Percentiles rank a stretch among this genome's conserved stretches.
Evolutionary conservation across 768 basidiomycete genomes (phyloP).

Genomic region (Baorangia bicolor): DNA sequence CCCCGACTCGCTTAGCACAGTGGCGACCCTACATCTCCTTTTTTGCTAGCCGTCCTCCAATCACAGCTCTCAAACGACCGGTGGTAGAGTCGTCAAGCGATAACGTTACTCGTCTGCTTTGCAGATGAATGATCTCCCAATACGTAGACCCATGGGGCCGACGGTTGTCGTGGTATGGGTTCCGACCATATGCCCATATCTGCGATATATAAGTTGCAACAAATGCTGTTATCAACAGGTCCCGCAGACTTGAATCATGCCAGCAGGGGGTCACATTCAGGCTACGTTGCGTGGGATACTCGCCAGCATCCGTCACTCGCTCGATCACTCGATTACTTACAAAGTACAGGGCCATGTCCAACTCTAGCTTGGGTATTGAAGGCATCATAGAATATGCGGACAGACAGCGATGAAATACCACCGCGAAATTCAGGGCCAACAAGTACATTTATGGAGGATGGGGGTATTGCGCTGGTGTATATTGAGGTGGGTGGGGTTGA

Average conservation of each 20-base stretch:
- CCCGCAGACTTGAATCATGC: background rate
- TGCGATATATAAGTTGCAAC: background rate
- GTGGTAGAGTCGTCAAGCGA: too few species aligned
- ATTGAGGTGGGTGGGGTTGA: constrained; percentile 11
- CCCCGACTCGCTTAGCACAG: too few species aligned
- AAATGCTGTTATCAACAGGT: background rate
- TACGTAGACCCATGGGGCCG: background rate
- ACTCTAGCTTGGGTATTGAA: background rate
- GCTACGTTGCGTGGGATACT: background rate
- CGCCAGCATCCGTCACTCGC: background rate
- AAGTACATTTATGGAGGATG: constrained; percentile 11
- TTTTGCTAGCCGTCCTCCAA: too few species aligned
- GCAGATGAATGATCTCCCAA: background rate
- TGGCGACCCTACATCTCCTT: too few species aligned
- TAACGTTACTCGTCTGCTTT: too few species aligned
- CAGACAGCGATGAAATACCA: background rate
- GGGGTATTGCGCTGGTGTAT: constrained; percentile 13
- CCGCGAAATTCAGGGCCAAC: background rate
- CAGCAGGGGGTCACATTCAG: background rate
- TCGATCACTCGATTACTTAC: background rate
- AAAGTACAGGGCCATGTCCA: background rate
- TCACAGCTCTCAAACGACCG: too few species aligned
- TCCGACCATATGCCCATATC: background rate
- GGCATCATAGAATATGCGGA: background rate
- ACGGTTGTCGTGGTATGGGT: background rate